Percentiles rank a stretch among this genome's conserved stretches.
phyloP scores from a whole-genome alignment of 208 protist species.

The Novymonas esmeraldas region DNA sequence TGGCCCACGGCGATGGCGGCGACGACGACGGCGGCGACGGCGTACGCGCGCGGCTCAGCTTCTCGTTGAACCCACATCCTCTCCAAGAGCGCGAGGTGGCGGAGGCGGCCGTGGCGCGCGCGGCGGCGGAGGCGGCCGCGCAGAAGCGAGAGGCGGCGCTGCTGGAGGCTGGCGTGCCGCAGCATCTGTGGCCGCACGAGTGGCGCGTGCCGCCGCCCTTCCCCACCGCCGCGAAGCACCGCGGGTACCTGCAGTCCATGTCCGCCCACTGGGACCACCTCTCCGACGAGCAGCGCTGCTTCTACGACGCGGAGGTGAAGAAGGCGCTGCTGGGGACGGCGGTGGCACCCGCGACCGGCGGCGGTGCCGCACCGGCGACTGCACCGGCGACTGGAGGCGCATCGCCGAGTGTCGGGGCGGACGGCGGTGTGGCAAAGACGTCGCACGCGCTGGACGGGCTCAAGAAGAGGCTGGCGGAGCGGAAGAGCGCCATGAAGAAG shows the following conservation, averaged over 20 bases:
- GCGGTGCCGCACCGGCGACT: too few relatives aligned
- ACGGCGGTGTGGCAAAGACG: slow-evolving; percentile 7
- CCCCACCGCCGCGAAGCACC: slow-evolving; percentile 43
- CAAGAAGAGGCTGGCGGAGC: slow-evolving; percentile 53
- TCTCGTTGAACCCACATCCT: slow-evolving; percentile 18
- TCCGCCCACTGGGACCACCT: slow-evolving; percentile 75
- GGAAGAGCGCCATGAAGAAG: slow-evolving; percentile 41
- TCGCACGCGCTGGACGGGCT: slow-evolving; percentile 38
- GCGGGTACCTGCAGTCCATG: slow-evolving; percentile 56
- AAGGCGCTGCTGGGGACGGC: slow-evolving; percentile 33
- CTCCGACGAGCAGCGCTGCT: slow-evolving; percentile 67
- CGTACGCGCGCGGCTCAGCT: slow-evolving; percentile 21
- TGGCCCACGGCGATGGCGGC: slow-evolving; percentile 30
- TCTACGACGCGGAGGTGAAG: slow-evolving; percentile 78
- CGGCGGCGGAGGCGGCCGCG: slow-evolving; percentile 1
- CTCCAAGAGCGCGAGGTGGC: slow-evolving; percentile 10
- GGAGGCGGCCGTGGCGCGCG: slow-evolving; percentile 14
- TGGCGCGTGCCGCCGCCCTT: slow-evolving; percentile 65
- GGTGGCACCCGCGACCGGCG: neutral
- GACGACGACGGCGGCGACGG: slow-evolving; percentile 22
- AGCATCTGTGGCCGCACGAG: slow-evolving; percentile 38
- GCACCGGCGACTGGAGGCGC: too few relatives aligned
- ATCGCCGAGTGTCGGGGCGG: too few relatives aligned
- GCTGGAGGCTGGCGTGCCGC: slow-evolving; percentile 24
- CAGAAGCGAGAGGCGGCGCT: slow-evolving; percentile 1